A percentile compares a stretch with the other conserved stretches of the same genome.
Evolutionary conservation across 768 basidiomycete species (phyloP).

Genomic region (Termitomyces sp.): DNA sequence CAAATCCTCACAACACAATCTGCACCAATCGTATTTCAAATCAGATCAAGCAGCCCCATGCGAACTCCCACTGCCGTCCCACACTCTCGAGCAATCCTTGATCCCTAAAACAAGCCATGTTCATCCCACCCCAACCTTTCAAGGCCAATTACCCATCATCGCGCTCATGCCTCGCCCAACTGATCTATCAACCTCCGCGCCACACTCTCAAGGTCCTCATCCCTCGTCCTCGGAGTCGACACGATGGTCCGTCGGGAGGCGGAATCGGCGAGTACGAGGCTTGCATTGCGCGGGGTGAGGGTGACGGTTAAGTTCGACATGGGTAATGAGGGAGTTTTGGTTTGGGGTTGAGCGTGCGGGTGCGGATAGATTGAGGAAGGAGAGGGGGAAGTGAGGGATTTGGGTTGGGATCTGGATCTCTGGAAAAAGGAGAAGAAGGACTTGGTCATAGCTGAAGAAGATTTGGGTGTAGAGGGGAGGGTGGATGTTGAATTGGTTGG

Average conservation of each 20-base stretch:
- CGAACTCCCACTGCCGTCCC: no score
- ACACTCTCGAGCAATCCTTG: no score
- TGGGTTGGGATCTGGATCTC: background rate
- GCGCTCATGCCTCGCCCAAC: background rate
- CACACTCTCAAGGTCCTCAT: background rate
- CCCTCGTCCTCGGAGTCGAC: background rate
- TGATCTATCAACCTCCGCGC: background rate
- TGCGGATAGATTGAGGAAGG: background rate
- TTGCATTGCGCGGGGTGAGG: slow-evolving; percentile 36
- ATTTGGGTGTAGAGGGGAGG: no score
- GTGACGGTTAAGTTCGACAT: slow-evolving; percentile 27
- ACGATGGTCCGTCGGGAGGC: slow-evolving; percentile 19
- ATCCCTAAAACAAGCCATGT: no score
- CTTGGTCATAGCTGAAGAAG: no score
- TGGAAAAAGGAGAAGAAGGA: background rate
- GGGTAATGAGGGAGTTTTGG: slow-evolving; percentile 22
- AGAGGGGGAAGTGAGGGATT: background rate
- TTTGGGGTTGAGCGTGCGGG: background rate
- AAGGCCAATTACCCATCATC: no score
- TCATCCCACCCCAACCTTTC: no score
- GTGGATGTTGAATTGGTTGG: no score
- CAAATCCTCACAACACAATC: no score
- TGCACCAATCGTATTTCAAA: no score
- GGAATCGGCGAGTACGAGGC: slow-evolving; percentile 23
- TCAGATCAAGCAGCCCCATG: no score